A percentile compares a stretch with the other conserved stretches of the same genome.
Conservation (phyloP, 768 basidiomycete genomes). For the Naganishia antarctica region DNA sequence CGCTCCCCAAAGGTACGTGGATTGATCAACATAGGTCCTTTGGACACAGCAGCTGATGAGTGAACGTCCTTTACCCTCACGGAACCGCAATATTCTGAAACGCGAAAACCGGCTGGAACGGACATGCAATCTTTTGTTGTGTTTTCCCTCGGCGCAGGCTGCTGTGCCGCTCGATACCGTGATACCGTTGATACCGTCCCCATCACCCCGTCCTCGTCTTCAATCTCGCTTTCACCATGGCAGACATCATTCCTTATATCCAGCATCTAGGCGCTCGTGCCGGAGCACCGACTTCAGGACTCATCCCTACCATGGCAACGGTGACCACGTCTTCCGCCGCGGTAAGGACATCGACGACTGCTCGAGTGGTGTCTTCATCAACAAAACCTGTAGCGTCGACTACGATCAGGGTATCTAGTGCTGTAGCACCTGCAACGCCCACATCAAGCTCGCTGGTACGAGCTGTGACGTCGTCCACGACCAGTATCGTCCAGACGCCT, state of each 20-base stretch:
- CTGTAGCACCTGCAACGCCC: background rate
- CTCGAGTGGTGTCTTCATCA: background rate
- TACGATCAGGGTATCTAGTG: background rate
- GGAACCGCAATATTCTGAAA: too few relatives aligned
- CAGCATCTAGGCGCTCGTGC: conserved; percentile 6
- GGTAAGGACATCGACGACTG: background rate
- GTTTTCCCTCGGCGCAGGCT: too few relatives aligned
- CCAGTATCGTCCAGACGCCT: background rate
- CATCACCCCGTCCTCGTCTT: background rate
- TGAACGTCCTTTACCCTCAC: too few relatives aligned
- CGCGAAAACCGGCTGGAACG: too few relatives aligned
- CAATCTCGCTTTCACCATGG: conserved; percentile 3
- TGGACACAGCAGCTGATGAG: too few relatives aligned
- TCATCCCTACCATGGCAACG: conserved; percentile 1
- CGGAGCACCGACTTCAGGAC: conserved; percentile 16
- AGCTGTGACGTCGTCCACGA: background rate
- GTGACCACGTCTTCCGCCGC: background rate
- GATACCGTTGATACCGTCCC: background rate
- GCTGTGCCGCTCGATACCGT: background rate
- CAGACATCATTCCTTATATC: background rate
- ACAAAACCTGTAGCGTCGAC: background rate
- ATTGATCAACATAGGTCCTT: too few relatives aligned
- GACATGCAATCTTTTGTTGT: too few relatives aligned
- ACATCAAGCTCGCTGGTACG: conserved; percentile 2
- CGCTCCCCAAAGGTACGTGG: too few relatives aligned